Evolutionary conservation across 371 early-diverging fungal species (phyloP), one percentile per base, ranked within the genome.

Genomic region (Rhizopus microsporus): DNA sequence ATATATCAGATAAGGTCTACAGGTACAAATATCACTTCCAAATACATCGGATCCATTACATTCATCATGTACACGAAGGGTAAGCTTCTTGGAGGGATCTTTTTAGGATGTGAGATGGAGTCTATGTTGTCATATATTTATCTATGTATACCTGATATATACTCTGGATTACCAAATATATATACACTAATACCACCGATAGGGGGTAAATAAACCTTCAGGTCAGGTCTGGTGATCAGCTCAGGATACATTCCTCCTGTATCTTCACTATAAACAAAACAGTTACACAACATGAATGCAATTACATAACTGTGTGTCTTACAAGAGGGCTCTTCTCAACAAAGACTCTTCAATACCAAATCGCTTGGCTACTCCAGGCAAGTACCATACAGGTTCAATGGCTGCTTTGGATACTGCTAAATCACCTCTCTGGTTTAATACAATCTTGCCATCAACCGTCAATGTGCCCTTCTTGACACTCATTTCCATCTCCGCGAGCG

Each of bases 11-110:
- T 97, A 97, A 0, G 97, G 97, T 35, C 96, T 85, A 65, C 97
- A 96, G 4, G 97, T 97, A 78, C 94, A 94, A 46, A 92, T 94
- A 64, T 92, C 92, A 17, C 89, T 88, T 12, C 95, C 94, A 81
- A 95, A 96, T 5, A 97, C 97, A 65, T 97, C 97, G 0, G 95
- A 94, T 10, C 94, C 94, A 61, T 93, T 93, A 72, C 94, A 93
- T 63, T 93, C 94, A 57, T 93, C 94, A 72, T 97, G 97, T 10
- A 97, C 93, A 6, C 97, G 84, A 48, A 95, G 75, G 0, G 96
- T 94, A 49, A 96, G 68, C 15, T 87, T 85, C 67, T 93, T 93
- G 46, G 83, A 70, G 15, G 95, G 89, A 67, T 97, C 92, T 80
- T 54, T 10, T 38, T 7, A 39, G 29, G 31, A 15, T 16, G 53